These are phyloP conservation scores for Jacaranda mimosifolia DNA, from an alignment of 257 asterid species.

Conservation along the genomic window DNA sequence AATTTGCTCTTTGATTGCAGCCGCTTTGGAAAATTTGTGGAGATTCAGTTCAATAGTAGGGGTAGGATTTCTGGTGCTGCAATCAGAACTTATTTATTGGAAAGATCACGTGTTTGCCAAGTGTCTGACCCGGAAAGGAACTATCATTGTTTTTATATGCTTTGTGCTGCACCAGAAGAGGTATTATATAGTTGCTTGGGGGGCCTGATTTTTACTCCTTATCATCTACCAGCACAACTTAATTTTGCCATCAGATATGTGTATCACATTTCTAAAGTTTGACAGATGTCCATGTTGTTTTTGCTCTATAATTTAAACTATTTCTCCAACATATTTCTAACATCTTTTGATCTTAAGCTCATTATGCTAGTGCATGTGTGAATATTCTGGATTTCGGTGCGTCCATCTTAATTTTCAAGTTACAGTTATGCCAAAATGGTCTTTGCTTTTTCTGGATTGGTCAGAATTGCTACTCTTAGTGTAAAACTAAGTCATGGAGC, in stretches of 20 bases:
- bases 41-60: conserved; percentile 76
- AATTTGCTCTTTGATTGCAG: conserved; percentile 50
- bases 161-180: conserved; percentile 93
- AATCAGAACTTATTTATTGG: conserved; percentile 90
- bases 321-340: neutral
- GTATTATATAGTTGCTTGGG: conserved; percentile 41
- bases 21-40: conserved; percentile 96
- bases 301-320: conserved; percentile 1
- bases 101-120: conserved; percentile 94
- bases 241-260: neutral
- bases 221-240: conserved; percentile 26
- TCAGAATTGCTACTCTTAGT: neutral
- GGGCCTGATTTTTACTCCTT: neutral
- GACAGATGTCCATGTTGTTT: neutral
- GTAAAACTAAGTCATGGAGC: neutral
- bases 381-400: neutral
- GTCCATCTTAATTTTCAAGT: conserved; percentile 15
- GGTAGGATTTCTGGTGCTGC: conserved; percentile 96
- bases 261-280: conserved; percentile 8
- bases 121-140: conserved; percentile 94
- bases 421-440: neutral
- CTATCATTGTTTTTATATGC: conserved; percentile 94
- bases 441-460: neutral
- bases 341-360: neutral
- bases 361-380: neutral